phyloP scores from a whole-genome alignment of 108 stramenopile species.

The Skeletonema tropicum region DNA sequence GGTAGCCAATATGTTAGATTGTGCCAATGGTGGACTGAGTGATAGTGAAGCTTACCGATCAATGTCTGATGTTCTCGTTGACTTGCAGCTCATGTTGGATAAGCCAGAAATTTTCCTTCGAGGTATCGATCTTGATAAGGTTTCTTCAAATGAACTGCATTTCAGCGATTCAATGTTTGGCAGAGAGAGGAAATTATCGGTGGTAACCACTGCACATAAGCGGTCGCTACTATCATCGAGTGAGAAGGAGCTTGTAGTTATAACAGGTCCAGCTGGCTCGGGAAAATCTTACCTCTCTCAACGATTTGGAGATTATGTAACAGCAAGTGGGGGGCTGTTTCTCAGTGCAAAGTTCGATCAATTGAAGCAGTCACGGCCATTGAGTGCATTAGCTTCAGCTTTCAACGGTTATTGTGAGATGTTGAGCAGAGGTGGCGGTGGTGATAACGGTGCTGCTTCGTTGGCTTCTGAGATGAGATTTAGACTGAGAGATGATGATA shows the following conservation, averaged over 20 bases:
- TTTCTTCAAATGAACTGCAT: slow-evolving; percentile 4
- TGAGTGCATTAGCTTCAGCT: slow-evolving; percentile 14
- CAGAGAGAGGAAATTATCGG: slow-evolving; percentile 18
- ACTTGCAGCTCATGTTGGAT: slow-evolving; percentile 36
- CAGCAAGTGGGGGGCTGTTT: slow-evolving; percentile 7
- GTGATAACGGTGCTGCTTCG: neutral
- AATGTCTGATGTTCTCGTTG: slow-evolving; percentile 22
- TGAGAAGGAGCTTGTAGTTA: slow-evolving; percentile 7
- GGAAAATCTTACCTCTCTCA: slow-evolving; percentile 25
- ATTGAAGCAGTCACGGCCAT: slow-evolving; percentile 10
- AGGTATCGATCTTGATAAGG: slow-evolving; percentile 15
- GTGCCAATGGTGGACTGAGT: slow-evolving; percentile 14
- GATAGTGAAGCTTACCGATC: slow-evolving; percentile 14
- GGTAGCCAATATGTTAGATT: slow-evolving; percentile 25
- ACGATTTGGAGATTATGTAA: slow-evolving; percentile 9
- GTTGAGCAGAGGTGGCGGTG: neutral
- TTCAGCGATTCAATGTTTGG: slow-evolving; percentile 8
- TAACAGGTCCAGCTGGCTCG: slow-evolving; percentile 17
- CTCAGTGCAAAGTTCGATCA: slow-evolving; percentile 39
- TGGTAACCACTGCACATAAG: slow-evolving; percentile 1
- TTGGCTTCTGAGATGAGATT: neutral
- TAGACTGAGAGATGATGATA: neutral
- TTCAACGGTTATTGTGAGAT: slow-evolving; percentile 19
- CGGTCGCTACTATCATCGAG: neutral
- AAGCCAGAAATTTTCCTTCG: slow-evolving; percentile 26